phyloP scores from a whole-genome alignment of 2,329 filamentous ascomycete species.

The Aspergillus piperis region DNA sequence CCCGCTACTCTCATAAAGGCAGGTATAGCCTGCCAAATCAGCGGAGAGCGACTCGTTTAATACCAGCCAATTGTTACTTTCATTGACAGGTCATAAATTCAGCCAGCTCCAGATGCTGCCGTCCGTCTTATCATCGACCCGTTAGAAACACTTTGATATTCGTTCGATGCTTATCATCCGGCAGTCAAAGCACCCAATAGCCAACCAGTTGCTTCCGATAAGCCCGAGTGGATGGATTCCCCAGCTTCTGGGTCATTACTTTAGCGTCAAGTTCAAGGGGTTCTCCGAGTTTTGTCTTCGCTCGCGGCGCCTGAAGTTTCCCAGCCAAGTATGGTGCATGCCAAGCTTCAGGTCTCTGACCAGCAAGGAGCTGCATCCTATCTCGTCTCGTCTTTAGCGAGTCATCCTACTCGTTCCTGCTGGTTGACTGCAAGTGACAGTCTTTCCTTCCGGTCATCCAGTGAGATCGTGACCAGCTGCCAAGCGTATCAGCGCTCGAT shows the following conservation, averaged over 20 bases:
- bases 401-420: background rate
- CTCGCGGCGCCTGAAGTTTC: constrained; percentile 29
- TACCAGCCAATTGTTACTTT: background rate
- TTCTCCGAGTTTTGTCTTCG: constrained; percentile 8
- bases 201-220: background rate
- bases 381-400: background rate
- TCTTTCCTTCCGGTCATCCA: background rate
- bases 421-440: background rate
- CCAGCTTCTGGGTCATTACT: background rate
- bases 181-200: background rate
- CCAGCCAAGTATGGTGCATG: constrained; percentile 26
- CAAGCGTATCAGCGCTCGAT: constrained; percentile 15
- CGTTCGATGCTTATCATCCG: constrained; percentile 6
- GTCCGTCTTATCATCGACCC: constrained; percentile 8
- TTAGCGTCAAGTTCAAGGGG: constrained; percentile 7
- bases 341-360: constrained; percentile 19
- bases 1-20: constrained; percentile 21
- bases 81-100: background rate
- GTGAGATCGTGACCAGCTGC: constrained; percentile 11
- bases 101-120: background rate
- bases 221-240: background rate
- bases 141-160: background rate
- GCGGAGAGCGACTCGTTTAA: background rate
- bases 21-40: constrained; percentile 24
- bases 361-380: constrained; percentile 5